These are phyloP conservation scores for Clathrospora elynae DNA, from an alignment of 2,329 filamentous ascomycete genomes.

Conservation along the genomic window DNA sequence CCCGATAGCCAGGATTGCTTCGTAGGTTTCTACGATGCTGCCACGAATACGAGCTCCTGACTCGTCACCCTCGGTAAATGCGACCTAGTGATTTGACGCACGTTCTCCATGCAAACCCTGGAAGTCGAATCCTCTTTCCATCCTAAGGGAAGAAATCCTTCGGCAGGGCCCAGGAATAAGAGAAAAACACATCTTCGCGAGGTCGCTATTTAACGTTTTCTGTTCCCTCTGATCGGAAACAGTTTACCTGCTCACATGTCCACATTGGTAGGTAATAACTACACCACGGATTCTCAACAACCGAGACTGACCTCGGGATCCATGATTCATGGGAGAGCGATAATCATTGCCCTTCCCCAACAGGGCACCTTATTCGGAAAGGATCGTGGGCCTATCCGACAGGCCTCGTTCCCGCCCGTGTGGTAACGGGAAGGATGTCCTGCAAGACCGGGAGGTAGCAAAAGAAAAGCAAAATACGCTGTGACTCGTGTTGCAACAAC, in stretches of 20 bases:
- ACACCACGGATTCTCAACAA: constrained; percentile 6
- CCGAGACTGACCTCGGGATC: constrained; percentile 3
- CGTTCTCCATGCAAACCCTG: constrained; percentile 14
- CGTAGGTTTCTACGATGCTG: neutral
- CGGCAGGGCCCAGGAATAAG: constrained; percentile 10
- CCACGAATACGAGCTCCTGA: constrained; percentile 6
- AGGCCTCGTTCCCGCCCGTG: constrained; percentile 28
- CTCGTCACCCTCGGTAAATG: constrained; percentile 10
- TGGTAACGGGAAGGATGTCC: constrained; percentile 26
- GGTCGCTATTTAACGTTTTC: constrained; percentile 1
- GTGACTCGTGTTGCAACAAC: constrained; percentile 10
- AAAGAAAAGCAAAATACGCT: constrained; percentile 20
- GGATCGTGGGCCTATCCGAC: constrained; percentile 19
- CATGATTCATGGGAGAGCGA: constrained; percentile 15
- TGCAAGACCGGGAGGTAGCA: constrained; percentile 3
- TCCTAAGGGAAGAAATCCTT: constrained; percentile 7
- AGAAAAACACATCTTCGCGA: constrained; percentile 3
- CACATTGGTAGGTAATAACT: constrained; percentile 7
- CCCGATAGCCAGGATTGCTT: neutral
- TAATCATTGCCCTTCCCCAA: constrained; percentile 16
- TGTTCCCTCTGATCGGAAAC: constrained; percentile 8
- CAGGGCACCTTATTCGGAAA: constrained; percentile 20
- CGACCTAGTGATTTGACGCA: constrained; percentile 17
- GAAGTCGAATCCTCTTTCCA: constrained; percentile 5
- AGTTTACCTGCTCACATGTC: constrained; percentile 18